Evolutionary conservation across 306 rosid genomes (phyloP).

Genomic region (Castanospermum australe): DNA sequence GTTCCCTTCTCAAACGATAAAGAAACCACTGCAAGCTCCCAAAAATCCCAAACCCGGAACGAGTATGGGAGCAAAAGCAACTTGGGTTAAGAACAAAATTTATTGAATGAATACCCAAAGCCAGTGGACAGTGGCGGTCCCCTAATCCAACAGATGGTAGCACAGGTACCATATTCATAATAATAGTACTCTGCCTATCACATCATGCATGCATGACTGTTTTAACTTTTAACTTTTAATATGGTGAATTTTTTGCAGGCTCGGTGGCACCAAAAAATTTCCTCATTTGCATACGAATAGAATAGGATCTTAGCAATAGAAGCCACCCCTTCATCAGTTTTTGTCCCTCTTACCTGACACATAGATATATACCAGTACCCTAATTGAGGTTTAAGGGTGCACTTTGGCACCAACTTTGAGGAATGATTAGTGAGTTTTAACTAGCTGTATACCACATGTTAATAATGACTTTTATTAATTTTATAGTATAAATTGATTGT

Average conservation of each 20-base stretch:
- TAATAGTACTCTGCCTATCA: slow-evolving; percentile 35
- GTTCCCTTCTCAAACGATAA: slow-evolving; percentile 22
- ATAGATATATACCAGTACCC: neutral
- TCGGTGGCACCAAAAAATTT: neutral
- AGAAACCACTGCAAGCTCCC: slow-evolving; percentile 33
- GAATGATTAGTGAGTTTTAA: slow-evolving; percentile 9
- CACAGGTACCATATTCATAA: slow-evolving; percentile 26
- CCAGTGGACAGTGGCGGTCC: slow-evolving; percentile 42
- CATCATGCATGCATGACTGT: slow-evolving; percentile 34
- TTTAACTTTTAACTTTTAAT: too few species aligned
- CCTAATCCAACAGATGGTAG: slow-evolving; percentile 36
- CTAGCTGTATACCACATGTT: neutral
- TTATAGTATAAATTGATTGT: neutral
- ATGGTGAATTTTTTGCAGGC: neutral
- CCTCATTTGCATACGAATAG: neutral
- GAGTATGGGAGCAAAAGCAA: slow-evolving; percentile 24
- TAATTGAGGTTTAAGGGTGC: slow-evolving; percentile 28
- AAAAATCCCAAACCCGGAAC: slow-evolving; percentile 10
- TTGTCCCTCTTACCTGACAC: slow-evolving; percentile 35
- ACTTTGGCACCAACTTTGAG: slow-evolving; percentile 31
- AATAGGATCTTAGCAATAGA: neutral
- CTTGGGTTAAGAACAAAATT: slow-evolving; percentile 37
- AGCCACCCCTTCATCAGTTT: neutral
- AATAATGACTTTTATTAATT: neutral
- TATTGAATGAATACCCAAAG: slow-evolving; percentile 38